Evolutionary conservation across 1,139 yeast species (phyloP).

Genomic region (Zhuliangozyma blackwelliae): DNA sequence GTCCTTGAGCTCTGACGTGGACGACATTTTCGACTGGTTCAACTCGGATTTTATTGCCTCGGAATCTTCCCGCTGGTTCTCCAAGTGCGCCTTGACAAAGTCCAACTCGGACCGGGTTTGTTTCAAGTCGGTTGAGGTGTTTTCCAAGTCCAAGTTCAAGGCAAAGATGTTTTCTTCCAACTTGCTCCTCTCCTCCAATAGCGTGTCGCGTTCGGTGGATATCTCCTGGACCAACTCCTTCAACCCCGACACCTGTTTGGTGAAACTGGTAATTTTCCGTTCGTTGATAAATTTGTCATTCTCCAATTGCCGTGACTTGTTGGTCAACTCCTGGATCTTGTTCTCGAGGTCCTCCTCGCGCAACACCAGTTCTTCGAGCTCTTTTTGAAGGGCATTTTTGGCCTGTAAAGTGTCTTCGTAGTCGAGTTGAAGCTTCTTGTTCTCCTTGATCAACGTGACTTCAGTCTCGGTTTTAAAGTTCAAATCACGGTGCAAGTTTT

Average conservation of each 20-base stretch:
- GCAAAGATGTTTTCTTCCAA: slow-evolving; percentile 45
- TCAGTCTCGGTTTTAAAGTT: slow-evolving; percentile 56
- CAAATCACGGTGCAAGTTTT: slow-evolving; percentile 54
- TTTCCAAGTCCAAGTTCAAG: slow-evolving; percentile 42
- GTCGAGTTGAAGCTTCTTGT: slow-evolving; percentile 58
- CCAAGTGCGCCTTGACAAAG: slow-evolving; percentile 35
- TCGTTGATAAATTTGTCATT: slow-evolving; percentile 42
- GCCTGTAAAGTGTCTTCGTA: slow-evolving; percentile 51
- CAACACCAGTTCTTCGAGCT: slow-evolving; percentile 45
- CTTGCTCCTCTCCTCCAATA: slow-evolving; percentile 43
- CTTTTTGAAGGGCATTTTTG: slow-evolving; percentile 47
- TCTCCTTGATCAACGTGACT: slow-evolving; percentile 60
- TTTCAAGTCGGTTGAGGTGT: slow-evolving; percentile 31
- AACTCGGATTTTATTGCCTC: slow-evolving; percentile 32
- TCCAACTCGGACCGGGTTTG: slow-evolving; percentile 27
- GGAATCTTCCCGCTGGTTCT: slow-evolving; percentile 30
- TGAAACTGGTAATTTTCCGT: slow-evolving; percentile 43
- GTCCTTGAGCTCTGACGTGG: slow-evolving; percentile 30
- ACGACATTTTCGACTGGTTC: slow-evolving; percentile 29
- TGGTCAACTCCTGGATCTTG: slow-evolving; percentile 39
- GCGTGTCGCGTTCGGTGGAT: slow-evolving; percentile 44
- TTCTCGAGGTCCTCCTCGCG: slow-evolving; percentile 50
- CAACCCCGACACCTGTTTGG: slow-evolving; percentile 48
- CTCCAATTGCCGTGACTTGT: slow-evolving; percentile 44
- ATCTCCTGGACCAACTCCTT: slow-evolving; percentile 51